Conservation (phyloP, 108 stramenopile genomes). For the Skeletonema menzelii region DNA sequence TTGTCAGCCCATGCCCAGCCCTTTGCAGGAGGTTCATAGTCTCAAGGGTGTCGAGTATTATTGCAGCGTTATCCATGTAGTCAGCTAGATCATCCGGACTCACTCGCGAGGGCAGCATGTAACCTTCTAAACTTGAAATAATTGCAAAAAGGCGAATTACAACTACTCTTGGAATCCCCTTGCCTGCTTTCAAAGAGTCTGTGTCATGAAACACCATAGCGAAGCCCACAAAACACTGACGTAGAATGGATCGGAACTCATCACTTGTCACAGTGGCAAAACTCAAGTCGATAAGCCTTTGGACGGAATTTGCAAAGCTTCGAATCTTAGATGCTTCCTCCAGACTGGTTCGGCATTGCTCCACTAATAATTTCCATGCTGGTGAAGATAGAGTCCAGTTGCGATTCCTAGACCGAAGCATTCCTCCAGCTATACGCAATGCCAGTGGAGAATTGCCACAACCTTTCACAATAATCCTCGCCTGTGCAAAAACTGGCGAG, state of each 20-base stretch:
- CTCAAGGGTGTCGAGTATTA: slow-evolving; percentile 68
- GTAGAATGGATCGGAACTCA: slow-evolving; percentile 54
- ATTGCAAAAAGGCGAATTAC: slow-evolving; percentile 72
- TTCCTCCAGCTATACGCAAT: slow-evolving; percentile 78
- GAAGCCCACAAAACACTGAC: slow-evolving; percentile 83
- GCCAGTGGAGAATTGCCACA: slow-evolving; percentile 89
- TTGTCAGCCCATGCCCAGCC: slow-evolving; percentile 65
- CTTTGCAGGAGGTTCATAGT: slow-evolving; percentile 81
- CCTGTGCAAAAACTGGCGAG: slow-evolving; percentile 83
- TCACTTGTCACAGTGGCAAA: slow-evolving; percentile 72
- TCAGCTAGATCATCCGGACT: slow-evolving; percentile 29
- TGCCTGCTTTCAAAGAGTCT: slow-evolving; percentile 76
- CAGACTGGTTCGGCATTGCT: slow-evolving; percentile 76
- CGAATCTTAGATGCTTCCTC: slow-evolving; percentile 84
- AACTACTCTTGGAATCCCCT: slow-evolving; percentile 79
- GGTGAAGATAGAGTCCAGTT: slow-evolving; percentile 86
- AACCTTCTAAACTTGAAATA: slow-evolving; percentile 52
- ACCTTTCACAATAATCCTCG: slow-evolving; percentile 83
- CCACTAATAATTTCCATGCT: slow-evolving; percentile 73
- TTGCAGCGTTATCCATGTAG: slow-evolving; percentile 37
- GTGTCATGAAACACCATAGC: slow-evolving; percentile 84
- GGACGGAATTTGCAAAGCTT: slow-evolving; percentile 83
- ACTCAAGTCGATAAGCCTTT: slow-evolving; percentile 74
- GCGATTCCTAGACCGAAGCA: slow-evolving; percentile 79
- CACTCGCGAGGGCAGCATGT: slow-evolving; percentile 7